Evolutionary conservation across 495 filamentous ascomycete genomes (phyloP), one percentile per base, ranked within the genome.

Genomic region (Chaetomium fimeti): DNA sequence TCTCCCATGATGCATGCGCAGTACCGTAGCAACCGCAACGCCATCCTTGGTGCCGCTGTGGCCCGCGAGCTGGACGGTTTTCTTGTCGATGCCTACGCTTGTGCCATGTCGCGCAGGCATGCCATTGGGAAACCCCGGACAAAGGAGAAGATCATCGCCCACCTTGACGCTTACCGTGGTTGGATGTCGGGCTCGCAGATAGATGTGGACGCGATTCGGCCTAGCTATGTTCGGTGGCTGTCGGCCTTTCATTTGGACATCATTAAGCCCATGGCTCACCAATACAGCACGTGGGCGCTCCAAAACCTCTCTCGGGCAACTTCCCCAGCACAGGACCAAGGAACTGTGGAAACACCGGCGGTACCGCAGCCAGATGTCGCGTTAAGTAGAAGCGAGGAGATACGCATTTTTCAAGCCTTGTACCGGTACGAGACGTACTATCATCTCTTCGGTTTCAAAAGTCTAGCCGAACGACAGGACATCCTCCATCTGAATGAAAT

Each of bases 1-100:
- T 58, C 56, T 0, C 56, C 56, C 15, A 5, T 58, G 40, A 47
- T 58, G 56, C 56, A 58, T n/a, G 56, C 56, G 4, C 56, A 58
- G 24, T 58, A 58, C 42, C 20, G 20, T 24, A 20, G 11, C 40
- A 47, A 58, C 56, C 56, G 56, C 22, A 15, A 58, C 24, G 20
- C 3, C 24, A 24, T 58, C 24, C 24, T 58, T 5, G 24, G 56
- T 25, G 40, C 56, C 6, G 47, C 40, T 24, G 22, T 47, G 22
- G 56, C 20, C 22, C 56, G 56, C 56, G 56, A 58, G 13, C 24
- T 58, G 24, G 56, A 58, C 22, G 56, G 56, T 25, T 20, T 58
- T 18, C 13, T 43, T 15, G 56, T 58, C 24, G 20, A 58, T 18
- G 56, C 56, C 38, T 47, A 58, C 15, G 56, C 56, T 25, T 58